Conservation (phyloP, 1,139 yeast species). For the Waltiozyma sp. region DNA sequence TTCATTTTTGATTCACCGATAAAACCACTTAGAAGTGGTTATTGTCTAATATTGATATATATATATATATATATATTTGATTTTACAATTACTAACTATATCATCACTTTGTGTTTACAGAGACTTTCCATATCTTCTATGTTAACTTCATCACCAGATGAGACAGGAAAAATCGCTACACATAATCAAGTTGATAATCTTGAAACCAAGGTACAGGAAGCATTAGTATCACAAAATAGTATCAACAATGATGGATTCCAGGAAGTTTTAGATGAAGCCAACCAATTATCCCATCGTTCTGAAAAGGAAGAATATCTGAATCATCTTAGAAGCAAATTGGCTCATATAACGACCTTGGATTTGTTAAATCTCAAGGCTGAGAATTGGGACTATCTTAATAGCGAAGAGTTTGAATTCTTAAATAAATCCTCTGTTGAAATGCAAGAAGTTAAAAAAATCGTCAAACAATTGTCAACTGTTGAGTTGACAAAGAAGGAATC, state of each 20-base stretch:
- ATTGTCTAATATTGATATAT: too few species aligned
- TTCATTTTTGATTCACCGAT: not conserved
- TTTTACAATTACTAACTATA: not conserved
- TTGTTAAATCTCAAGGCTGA: constrained; percentile 15
- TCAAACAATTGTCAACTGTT: constrained; percentile 16
- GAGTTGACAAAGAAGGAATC: constrained; percentile 14
- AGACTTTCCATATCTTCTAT: constrained; percentile 15
- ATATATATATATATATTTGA: too few species aligned
- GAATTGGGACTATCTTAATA: constrained; percentile 17
- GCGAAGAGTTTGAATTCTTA: constrained; percentile 16
- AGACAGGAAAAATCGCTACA: too few species aligned
- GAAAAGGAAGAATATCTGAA: constrained; percentile 16
- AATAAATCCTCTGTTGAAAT: constrained; percentile 16
- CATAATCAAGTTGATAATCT: too few species aligned
- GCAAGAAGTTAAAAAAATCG: constrained; percentile 16
- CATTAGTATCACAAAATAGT: not conserved
- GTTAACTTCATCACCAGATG: constrained; percentile 9
- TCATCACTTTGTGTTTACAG: constrained; percentile 3
- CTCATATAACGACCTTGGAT: constrained; percentile 19
- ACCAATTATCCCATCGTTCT: constrained; percentile 9
- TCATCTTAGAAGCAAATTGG: constrained; percentile 13
- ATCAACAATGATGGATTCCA: constrained; percentile 5
- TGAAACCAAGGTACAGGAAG: not conserved
- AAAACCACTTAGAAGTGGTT: not conserved
- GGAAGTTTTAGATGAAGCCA: constrained; percentile 11